Evolutionary conservation across 306 rosid species (phyloP).

Genomic region (Spatholobus suberectus): DNA sequence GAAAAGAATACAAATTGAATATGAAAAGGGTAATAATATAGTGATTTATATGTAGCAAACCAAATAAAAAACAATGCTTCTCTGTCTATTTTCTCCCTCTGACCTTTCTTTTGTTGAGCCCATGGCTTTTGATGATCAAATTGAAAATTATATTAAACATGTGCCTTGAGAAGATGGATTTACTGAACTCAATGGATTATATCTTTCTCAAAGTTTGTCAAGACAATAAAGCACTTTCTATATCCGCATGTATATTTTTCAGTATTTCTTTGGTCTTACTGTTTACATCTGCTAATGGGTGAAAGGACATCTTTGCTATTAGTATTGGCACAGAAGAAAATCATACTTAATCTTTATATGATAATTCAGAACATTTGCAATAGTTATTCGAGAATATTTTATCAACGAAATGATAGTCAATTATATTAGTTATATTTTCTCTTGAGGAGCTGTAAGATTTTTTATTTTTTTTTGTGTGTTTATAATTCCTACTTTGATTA

Average conservation of each 20-base stretch:
- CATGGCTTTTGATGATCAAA: background rate
- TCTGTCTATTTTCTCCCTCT: slow-evolving; percentile 15
- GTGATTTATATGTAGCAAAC: slow-evolving; percentile 3
- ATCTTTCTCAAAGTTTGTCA: slow-evolving; percentile 26
- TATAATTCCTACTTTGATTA: background rate
- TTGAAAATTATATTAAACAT: background rate
- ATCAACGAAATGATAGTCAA: background rate
- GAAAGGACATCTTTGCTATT: background rate
- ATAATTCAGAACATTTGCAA: slow-evolving; percentile 12
- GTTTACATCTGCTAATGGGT: slow-evolving; percentile 8
- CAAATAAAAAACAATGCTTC: slow-evolving; percentile 1
- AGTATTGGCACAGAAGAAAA: slow-evolving; percentile 14
- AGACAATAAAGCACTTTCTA: background rate
- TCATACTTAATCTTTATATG: slow-evolving; percentile 9
- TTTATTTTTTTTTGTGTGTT: slow-evolving; percentile 18
- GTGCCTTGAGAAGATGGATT: slow-evolving; percentile 1
- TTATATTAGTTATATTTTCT: slow-evolving; percentile 5
- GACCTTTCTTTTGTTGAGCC: background rate
- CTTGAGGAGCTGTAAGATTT: slow-evolving; percentile 15
- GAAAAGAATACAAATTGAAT: background rate
- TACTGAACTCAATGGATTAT: slow-evolving; percentile 12
- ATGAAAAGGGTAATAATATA: background rate
- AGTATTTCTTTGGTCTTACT: background rate
- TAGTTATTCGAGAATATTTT: slow-evolving; percentile 7
- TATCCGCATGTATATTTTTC: background rate